Base-by-base conservation (phyloP, 2,329 filamentous ascomycete genomes). In the Botrytis fragariae region DNA sequence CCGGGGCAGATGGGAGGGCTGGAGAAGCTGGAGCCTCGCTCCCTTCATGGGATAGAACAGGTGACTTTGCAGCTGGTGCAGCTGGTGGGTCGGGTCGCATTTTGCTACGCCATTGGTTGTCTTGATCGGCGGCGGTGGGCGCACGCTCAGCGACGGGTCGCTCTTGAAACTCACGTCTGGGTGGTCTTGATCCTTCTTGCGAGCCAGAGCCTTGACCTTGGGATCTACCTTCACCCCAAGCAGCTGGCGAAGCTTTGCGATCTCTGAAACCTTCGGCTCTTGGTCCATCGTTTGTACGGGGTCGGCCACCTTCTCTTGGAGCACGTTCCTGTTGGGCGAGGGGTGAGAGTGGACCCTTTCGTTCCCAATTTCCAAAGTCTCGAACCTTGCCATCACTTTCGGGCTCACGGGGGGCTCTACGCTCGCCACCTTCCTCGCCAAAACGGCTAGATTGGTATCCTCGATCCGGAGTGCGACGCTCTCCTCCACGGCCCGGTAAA, bases 311-410 rank as follows among this genome's bases (percentile, higher is more conserved):
- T 57, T 90, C 88, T 75, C 89, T 86, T 69, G 86, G 85, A 68
- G 83, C 84, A 72, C 85, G 85, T 76, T 90, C 88, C 63, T 84
- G 82, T 74, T 85, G 87, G 69, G 86, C 86, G 77, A 84, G 86
- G 35, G 95, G 93, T 60, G 95, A 93, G 72, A 98, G 87, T 54
- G 96, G 96, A 20, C 96, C 96, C 81, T 93, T 96, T 79, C 96
- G 93, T 84, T 98, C 95, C 96, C 96, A 99, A 83, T 94, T 97
- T 78, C 89, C 88, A 77, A 96, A 92, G 81, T 97, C 93, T 73
- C 93, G 91, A 73, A 90, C 84, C 82, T 93, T 95, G 77, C 92
- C 92, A 81, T 95, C 93, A 70, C 86, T 85, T 75, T 92, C 89
- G 75, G 87, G 86, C 76, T 89, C 89, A 71, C 89, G 89, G 69